phyloP scores from a whole-genome alignment of 2,329 filamentous ascomycete genomes.

The Acephala macrosclerotiorum region DNA sequence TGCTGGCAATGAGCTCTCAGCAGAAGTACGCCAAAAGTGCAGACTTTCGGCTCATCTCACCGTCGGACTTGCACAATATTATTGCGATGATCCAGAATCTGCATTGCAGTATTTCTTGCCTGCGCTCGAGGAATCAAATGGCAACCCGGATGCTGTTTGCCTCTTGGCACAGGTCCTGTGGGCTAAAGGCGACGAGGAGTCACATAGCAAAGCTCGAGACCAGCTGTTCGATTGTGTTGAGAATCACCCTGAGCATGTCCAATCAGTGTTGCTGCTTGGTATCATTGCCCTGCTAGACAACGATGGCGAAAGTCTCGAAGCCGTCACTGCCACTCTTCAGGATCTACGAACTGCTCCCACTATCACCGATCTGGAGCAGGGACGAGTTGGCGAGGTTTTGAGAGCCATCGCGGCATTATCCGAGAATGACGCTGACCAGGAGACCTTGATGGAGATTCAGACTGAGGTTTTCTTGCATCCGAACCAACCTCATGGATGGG shows the following conservation, averaged over 20 bases:
- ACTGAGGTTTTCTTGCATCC: constrained; percentile 84
- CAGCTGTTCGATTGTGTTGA: constrained; percentile 84
- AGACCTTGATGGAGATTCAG: constrained; percentile 70
- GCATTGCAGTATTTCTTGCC: constrained; percentile 82
- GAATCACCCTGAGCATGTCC: constrained; percentile 75
- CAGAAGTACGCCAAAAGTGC: constrained; percentile 71
- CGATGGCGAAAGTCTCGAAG: constrained; percentile 80
- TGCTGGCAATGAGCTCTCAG: constrained; percentile 68
- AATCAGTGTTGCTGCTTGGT: constrained; percentile 81
- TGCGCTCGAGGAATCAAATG: constrained; percentile 78
- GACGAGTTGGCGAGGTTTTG: constrained; percentile 76
- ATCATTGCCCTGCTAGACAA: constrained; percentile 83
- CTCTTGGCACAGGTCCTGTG: constrained; percentile 91
- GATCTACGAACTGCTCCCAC: constrained; percentile 72
- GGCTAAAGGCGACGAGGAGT: constrained; percentile 81
- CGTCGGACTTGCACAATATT: constrained; percentile 83
- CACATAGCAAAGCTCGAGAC: constrained; percentile 78
- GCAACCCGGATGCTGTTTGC: constrained; percentile 84
- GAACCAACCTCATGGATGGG: constrained; percentile 81
- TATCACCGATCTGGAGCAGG: constrained; percentile 68
- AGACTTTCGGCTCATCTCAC: constrained; percentile 87
- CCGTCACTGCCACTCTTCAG: constrained; percentile 80
- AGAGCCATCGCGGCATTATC: constrained; percentile 73
- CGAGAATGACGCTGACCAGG: constrained; percentile 55
- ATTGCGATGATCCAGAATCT: constrained; percentile 67